Evolutionary conservation across 768 basidiomycete species (phyloP), one percentile per base, ranked within the genome.

Genomic region (Rickenella mellea): DNA sequence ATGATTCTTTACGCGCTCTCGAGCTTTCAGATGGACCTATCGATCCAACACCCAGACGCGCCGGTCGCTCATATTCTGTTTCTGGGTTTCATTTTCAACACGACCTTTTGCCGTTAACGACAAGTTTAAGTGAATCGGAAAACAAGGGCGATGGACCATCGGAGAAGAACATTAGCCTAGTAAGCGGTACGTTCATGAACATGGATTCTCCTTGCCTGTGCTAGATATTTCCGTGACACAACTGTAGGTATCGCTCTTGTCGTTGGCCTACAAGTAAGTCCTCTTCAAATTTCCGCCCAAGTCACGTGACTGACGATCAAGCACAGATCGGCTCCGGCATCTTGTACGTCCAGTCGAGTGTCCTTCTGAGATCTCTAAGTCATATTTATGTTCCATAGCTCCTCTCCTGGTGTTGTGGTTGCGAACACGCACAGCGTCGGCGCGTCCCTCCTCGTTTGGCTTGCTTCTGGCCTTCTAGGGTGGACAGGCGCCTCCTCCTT

Each of bases 401-500:
- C 89, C 3, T 92, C 89, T 5, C 91, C 93, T 1, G 94, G 94
- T 2, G 78, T 97, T 21, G 80, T 97, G 2, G 78, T 93, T 21
- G 83, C 88, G 8, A 88, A 93, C 54, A 83, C 85, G 0, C 73
- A 89, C 27, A 90, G 85, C 51, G 86, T 92, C 1, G 94, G 93
- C 9, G 86, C 91, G 9, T 91, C 91, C 65, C 62, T 98, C 11
- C 27, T 71, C 14, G 86, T 96, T 4, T 97, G 94, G 93, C 48
- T 87, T 5, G 65, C 71, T 2, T 82, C 87, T 42, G 94, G 92
- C 5, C 41, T 93, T 19, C 66, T 98, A 8, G 88, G 77, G 5
- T 97, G 93, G 94, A 96, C 94, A 3, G 94, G 94, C 15, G 91
- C 90, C 21, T 91, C 87, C 59, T 91, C 87, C 56, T 96, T 82